A percentile compares a stretch with the other conserved stretches of the same genome.
Conservation (phyloP, 768 basidiomycete genomes). For the Jaapia argillacea region DNA sequence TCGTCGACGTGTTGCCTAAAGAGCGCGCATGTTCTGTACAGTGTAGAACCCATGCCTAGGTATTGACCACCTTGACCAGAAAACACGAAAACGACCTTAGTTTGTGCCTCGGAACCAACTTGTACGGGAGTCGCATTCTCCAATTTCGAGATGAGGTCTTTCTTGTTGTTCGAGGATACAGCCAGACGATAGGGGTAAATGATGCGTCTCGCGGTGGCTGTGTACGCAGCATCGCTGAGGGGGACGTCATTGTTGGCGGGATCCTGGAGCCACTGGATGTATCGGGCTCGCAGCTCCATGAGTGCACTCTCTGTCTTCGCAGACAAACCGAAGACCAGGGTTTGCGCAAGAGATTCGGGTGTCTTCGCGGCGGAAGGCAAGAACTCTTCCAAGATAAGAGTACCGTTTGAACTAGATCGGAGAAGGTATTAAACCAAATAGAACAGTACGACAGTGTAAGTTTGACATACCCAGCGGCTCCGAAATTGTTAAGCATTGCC, state of each 20-base stretch:
- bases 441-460: no score
- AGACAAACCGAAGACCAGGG: constrained; percentile 49
- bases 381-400: constrained; percentile 49
- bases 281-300: constrained; percentile 34
- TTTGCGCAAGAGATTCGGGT: neutral
- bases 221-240: constrained; percentile 52
- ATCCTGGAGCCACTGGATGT: constrained; percentile 37
- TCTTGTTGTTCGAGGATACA: constrained; percentile 29
- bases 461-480: constrained; percentile 41
- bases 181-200: constrained; percentile 43
- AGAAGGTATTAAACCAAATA: no score
- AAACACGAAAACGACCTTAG: constrained; percentile 53
- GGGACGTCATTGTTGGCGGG: constrained; percentile 12
- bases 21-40: constrained; percentile 38
- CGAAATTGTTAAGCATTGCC: constrained; percentile 66
- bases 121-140: constrained; percentile 17
- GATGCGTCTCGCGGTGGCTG: constrained; percentile 56
- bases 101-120: constrained; percentile 17
- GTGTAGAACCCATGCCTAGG: constrained; percentile 46
- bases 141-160: constrained; percentile 39
- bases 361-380: neutral
- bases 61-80: constrained; percentile 69
- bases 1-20: constrained; percentile 47
- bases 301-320: constrained; percentile 43
- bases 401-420: constrained; percentile 54